Evolutionary conservation across 2,329 filamentous ascomycete species (phyloP).

Genomic region (Pestalotiopsis sp.): DNA sequence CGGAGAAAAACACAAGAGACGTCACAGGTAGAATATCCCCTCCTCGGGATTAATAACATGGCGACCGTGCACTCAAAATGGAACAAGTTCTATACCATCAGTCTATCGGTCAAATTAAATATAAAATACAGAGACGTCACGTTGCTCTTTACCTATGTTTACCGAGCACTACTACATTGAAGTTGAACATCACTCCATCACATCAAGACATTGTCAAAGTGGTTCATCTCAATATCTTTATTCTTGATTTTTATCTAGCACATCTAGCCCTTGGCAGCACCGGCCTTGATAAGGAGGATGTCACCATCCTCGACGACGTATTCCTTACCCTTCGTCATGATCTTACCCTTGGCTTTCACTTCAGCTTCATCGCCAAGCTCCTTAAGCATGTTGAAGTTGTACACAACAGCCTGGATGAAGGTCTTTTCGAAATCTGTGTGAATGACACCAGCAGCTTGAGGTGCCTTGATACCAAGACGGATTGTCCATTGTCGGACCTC

Average conservation of each 20-base stretch:
- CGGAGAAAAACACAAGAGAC: too few species aligned
- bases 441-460: conserved; percentile 95
- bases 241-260: conserved; percentile 13
- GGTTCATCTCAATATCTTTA: background rate
- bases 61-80: too few species aligned
- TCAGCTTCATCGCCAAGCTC: conserved; percentile 87
- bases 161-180: too few species aligned
- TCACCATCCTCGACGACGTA: conserved; percentile 87
- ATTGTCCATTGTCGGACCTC: conserved; percentile 99
- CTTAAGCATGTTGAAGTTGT: conserved; percentile 81
- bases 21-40: too few species aligned
- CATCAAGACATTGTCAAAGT: too few species aligned
- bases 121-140: too few species aligned
- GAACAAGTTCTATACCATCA: too few species aligned
- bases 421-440: conserved; percentile 99
- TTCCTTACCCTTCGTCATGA: conserved; percentile 99
- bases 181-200: too few species aligned
- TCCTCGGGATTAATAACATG: too few species aligned
- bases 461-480: conserved; percentile 94
- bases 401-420: conserved; percentile 95
- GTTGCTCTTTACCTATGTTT: too few species aligned
- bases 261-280: conserved; percentile 71
- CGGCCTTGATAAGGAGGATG: conserved; percentile 86
- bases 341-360: conserved; percentile 91
- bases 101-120: too few species aligned